Conservation (phyloP, 75 land plant species). For the Cunninghamia lanceolata region DNA sequence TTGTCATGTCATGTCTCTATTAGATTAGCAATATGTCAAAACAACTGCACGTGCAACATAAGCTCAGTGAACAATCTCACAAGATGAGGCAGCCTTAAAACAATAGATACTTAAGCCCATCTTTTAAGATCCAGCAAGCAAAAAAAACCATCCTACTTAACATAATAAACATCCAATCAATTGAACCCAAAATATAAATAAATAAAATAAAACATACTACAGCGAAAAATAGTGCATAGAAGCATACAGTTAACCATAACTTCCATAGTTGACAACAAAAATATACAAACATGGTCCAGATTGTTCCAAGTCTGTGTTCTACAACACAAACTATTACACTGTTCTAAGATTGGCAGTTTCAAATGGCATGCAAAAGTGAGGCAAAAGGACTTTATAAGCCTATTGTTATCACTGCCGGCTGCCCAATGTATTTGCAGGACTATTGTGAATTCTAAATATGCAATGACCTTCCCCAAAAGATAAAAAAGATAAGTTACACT, state of each 20-base stretch:
- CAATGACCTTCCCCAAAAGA: background rate
- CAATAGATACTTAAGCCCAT: background rate
- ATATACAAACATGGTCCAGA: background rate
- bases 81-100: background rate
- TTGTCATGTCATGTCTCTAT: background rate
- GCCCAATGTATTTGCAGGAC: background rate
- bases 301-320: slow-evolving; percentile 2
- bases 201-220: background rate
- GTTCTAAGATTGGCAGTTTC: background rate
- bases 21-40: background rate
- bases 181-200: background rate
- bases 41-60: background rate
- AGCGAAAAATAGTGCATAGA: background rate
- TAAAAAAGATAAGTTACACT: background rate
- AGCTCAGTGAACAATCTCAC: background rate
- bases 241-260: background rate
- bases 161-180: background rate
- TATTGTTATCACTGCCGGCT: background rate
- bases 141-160: background rate
- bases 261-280: background rate
- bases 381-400: background rate
- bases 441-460: too few species aligned
- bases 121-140: background rate
- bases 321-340: background rate
- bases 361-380: background rate